phyloP scores from a whole-genome alignment of 345 rosid genomes.

The Euphorbia peplus region DNA sequence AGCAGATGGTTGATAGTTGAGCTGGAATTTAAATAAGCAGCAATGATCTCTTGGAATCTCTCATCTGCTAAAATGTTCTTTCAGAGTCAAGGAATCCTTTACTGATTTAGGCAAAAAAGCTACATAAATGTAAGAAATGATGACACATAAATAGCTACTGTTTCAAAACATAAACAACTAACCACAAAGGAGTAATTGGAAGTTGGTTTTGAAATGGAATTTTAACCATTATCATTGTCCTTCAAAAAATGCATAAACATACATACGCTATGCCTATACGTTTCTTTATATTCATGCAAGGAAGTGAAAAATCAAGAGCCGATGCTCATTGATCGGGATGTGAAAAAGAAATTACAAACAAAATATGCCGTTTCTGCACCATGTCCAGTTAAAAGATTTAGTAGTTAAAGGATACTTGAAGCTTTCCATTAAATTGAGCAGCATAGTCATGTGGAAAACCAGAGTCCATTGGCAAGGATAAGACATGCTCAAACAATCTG shows the following conservation, averaged over 20 bases:
- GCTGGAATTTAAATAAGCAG: slow-evolving; percentile 39
- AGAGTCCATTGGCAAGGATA: slow-evolving; percentile 68
- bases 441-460: slow-evolving; percentile 57
- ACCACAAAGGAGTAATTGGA: background rate
- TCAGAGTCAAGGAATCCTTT: slow-evolving; percentile 36
- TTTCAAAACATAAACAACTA: background rate
- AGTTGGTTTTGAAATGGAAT: background rate
- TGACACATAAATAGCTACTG: background rate
- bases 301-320: background rate
- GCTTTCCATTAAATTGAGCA: slow-evolving; percentile 64
- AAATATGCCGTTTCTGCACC: background rate
- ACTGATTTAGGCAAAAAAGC: background rate
- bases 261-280: background rate
- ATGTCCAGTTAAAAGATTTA: background rate
- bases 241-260: background rate
- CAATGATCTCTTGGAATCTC: slow-evolving; percentile 61
- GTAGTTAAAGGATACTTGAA: slow-evolving; percentile 55
- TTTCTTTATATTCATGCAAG: background rate
- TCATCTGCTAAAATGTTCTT: slow-evolving; percentile 63
- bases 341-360: background rate
- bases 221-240: background rate
- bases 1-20: slow-evolving; percentile 57
- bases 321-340: background rate
- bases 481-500: slow-evolving; percentile 76
- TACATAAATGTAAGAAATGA: background rate